phyloP scores from a whole-genome alignment of 495 filamentous ascomycete genomes.

The Cladorrhinum samala region DNA sequence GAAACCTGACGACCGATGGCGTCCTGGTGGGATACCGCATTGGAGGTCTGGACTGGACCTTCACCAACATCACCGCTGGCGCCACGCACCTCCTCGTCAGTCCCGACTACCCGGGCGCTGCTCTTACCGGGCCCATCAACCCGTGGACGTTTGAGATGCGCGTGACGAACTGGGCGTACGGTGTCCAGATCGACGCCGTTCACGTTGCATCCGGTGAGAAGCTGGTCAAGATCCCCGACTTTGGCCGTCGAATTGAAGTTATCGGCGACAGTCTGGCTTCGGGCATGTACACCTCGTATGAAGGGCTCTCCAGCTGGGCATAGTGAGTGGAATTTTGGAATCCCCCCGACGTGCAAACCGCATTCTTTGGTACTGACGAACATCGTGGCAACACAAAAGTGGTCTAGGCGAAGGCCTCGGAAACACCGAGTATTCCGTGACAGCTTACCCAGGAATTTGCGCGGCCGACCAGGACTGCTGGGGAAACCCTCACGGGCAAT shows the following conservation, averaged over 20 bases:
- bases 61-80: slow-evolving; percentile 59
- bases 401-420: slow-evolving; percentile 55
- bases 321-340: slow-evolving; percentile 30
- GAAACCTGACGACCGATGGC: slow-evolving; percentile 48
- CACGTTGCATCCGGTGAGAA: slow-evolving; percentile 45
- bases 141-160: slow-evolving; percentile 47
- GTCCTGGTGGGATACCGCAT: slow-evolving; percentile 59
- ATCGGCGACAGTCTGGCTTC: slow-evolving; percentile 56
- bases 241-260: slow-evolving; percentile 53
- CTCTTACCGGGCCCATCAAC: slow-evolving; percentile 32
- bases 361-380: too few relatives aligned
- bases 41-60: slow-evolving; percentile 58
- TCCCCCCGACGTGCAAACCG: background rate
- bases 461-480: slow-evolving; percentile 54
- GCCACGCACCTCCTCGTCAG: slow-evolving; percentile 56
- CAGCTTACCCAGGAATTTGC: slow-evolving; percentile 58
- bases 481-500: slow-evolving; percentile 48
- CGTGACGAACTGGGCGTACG: slow-evolving; percentile 64
- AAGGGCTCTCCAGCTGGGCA: slow-evolving; percentile 56
- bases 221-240: slow-evolving; percentile 47
- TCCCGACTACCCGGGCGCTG: slow-evolving; percentile 34
- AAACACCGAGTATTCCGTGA: slow-evolving; percentile 58
- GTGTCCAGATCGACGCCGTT: slow-evolving; percentile 53
- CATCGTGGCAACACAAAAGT: too few relatives aligned
- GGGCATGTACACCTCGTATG: slow-evolving; percentile 59